phyloP scores from a whole-genome alignment of 1,284 basidiomycete genomes.

The Stygiomarasmius scandens region DNA sequence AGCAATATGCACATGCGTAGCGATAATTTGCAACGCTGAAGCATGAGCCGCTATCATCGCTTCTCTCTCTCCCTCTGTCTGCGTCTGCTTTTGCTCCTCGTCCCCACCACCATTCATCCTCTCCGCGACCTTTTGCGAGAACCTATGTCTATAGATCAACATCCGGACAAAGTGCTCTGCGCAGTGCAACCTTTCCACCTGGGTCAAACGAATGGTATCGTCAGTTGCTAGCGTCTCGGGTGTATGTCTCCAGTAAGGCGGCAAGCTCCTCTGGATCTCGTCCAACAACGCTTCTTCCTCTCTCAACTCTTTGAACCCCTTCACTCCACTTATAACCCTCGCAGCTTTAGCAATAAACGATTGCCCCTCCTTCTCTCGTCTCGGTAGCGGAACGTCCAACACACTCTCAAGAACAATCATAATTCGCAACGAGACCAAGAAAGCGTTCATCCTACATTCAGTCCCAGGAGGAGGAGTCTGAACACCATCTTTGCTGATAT shows the following conservation, averaged over 20 bases:
- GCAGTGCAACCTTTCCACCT: slow-evolving; percentile 83
- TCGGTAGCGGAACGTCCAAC: slow-evolving; percentile 69
- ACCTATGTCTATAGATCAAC: slow-evolving; percentile 76
- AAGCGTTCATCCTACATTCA: slow-evolving; percentile 78
- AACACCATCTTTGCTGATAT: slow-evolving; percentile 73
- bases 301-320: slow-evolving; percentile 64
- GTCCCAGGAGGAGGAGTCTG: slow-evolving; percentile 69
- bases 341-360: slow-evolving; percentile 66
- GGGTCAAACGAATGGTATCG: slow-evolving; percentile 86
- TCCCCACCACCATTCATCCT: slow-evolving; percentile 48
- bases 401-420: slow-evolving; percentile 85
- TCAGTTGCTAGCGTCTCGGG: slow-evolving; percentile 81
- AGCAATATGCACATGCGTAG: slow-evolving; percentile 81
- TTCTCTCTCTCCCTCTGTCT: slow-evolving; percentile 64
- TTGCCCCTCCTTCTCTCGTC: slow-evolving; percentile 44
- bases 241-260: slow-evolving; percentile 78
- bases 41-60: slow-evolving; percentile 71
- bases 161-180: slow-evolving; percentile 84
- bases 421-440: slow-evolving; percentile 73
- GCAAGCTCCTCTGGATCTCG: slow-evolving; percentile 73
- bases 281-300: slow-evolving; percentile 83
- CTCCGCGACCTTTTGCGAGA: slow-evolving; percentile 72
- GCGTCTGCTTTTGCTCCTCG: slow-evolving; percentile 51
- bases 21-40: slow-evolving; percentile 79
- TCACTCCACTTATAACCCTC: slow-evolving; percentile 54